phyloP scores from a whole-genome alignment of 179 eudicot genomes.

The Spinacia oleracea region DNA sequence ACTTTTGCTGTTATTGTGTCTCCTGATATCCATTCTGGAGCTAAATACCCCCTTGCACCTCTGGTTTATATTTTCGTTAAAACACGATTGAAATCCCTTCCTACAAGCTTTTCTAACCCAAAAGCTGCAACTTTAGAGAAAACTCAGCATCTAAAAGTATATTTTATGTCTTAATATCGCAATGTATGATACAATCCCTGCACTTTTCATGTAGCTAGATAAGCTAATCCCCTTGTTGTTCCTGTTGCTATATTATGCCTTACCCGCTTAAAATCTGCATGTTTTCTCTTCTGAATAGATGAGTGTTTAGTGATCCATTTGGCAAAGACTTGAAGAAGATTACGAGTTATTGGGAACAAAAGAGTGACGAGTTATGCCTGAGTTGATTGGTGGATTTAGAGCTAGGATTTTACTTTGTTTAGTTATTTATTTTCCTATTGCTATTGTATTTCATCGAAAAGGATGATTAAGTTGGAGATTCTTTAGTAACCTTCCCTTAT shows the following conservation, averaged over 20 bases:
- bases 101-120: slow-evolving; percentile 36
- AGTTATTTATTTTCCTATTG: background rate
- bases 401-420: background rate
- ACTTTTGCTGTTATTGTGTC: slow-evolving; percentile 35
- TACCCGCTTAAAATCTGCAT: too few relatives aligned
- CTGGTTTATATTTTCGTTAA: slow-evolving; percentile 36
- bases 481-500: background rate
- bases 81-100: slow-evolving; percentile 37
- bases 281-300: too few relatives aligned
- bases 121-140: slow-evolving; percentile 37
- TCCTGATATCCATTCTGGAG: slow-evolving; percentile 43
- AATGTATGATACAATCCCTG: slow-evolving; percentile 38
- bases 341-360: too few relatives aligned
- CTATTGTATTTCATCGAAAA: background rate
- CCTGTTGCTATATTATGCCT: too few relatives aligned
- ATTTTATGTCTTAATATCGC: slow-evolving; percentile 37
- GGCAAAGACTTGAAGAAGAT: background rate
- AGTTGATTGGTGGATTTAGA: background rate
- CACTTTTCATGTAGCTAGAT: slow-evolving; percentile 38
- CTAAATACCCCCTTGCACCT: slow-evolving; percentile 38
- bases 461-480: background rate
- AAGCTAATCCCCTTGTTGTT: slow-evolving; percentile 12
- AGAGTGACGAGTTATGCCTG: background rate
- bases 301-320: too few relatives aligned
- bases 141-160: slow-evolving; percentile 35